These are phyloP conservation scores for Dimocarpus longan DNA, from an alignment of 345 rosid genomes.

Conservation along the genomic window DNA sequence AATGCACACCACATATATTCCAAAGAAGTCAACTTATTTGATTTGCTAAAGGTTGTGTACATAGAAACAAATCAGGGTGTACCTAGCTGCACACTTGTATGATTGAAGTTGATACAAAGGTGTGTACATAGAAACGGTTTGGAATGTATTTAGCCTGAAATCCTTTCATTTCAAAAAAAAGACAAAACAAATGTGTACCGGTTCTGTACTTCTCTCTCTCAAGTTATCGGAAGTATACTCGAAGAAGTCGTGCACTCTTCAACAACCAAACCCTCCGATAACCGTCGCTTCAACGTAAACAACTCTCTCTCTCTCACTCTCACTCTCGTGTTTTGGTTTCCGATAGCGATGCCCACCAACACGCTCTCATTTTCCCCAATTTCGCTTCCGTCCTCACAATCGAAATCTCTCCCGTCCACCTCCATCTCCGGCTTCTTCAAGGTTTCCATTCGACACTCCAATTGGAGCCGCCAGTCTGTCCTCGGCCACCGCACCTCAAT, in stretches of 20 bases:
- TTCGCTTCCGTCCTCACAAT: conserved; percentile 37
- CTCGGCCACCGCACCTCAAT: conserved; percentile 37
- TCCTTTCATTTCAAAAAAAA: background rate
- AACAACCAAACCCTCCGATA: background rate
- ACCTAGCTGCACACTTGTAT: too few relatives aligned
- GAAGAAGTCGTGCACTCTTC: background rate
- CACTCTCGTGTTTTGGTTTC: background rate
- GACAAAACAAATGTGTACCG: background rate
- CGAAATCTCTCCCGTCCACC: conserved; percentile 30
- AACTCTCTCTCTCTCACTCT: background rate
- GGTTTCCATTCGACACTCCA: conserved; percentile 38
- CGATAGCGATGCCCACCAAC: conserved; percentile 78
- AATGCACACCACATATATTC: too few relatives aligned
- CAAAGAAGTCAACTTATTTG: too few relatives aligned
- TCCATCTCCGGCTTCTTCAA: conserved; percentile 50
- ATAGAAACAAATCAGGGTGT: too few relatives aligned
- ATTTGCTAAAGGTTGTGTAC: too few relatives aligned
- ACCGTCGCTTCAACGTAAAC: background rate
- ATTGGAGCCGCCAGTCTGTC: conserved; percentile 29
- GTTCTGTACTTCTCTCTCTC: background rate
- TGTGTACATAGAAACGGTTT: background rate
- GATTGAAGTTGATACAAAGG: background rate
- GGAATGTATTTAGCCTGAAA: background rate
- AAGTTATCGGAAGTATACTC: background rate
- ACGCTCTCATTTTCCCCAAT: conserved; percentile 48